A percentile compares a stretch with the other conserved stretches of the same genome.
Conservation (phyloP, 2,329 filamentous ascomycete species). For the Blastomyces gilchristii region DNA sequence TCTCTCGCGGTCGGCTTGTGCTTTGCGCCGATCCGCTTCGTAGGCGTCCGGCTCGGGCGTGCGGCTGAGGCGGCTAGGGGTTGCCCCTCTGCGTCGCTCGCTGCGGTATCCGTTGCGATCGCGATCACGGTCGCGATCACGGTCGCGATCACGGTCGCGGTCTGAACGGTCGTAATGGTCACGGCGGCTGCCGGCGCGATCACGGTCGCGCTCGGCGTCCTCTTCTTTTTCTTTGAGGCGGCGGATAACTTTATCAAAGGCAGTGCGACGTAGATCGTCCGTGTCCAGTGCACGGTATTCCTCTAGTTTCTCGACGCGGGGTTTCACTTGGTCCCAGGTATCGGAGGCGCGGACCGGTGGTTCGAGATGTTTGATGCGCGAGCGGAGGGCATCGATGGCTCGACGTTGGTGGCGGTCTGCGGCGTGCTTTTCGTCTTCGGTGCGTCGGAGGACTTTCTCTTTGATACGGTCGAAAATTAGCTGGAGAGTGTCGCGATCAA, state of each 20-base stretch:
- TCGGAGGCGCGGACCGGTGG: slow-evolving; percentile 69
- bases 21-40: slow-evolving; percentile 87
- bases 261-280: slow-evolving; percentile 70
- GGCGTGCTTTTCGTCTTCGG: slow-evolving; percentile 72
- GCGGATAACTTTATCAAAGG: slow-evolving; percentile 85
- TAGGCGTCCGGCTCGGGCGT: slow-evolving; percentile 90
- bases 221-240: slow-evolving; percentile 88
- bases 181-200: slow-evolving; percentile 29
- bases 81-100: slow-evolving; percentile 26
- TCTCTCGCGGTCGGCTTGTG: slow-evolving; percentile 85
- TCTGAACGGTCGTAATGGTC: slow-evolving; percentile 45
- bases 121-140: slow-evolving; percentile 41
- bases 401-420: slow-evolving; percentile 77
- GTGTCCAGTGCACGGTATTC: slow-evolving; percentile 76
- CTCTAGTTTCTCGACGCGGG: slow-evolving; percentile 66
- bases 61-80: slow-evolving; percentile 56
- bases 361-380: slow-evolving; percentile 78
- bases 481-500: slow-evolving; percentile 66
- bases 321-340: slow-evolving; percentile 78
- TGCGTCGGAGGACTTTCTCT: slow-evolving; percentile 72
- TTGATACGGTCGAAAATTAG: slow-evolving; percentile 81
- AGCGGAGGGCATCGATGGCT: slow-evolving; percentile 73
- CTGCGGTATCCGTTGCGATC: slow-evolving; percentile 32
- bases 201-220: slow-evolving; percentile 55
- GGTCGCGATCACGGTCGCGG: slow-evolving; percentile 39